phyloP scores from a whole-genome alignment of 1,284 basidiomycete genomes.

The Apiotrichum sp. region DNA sequence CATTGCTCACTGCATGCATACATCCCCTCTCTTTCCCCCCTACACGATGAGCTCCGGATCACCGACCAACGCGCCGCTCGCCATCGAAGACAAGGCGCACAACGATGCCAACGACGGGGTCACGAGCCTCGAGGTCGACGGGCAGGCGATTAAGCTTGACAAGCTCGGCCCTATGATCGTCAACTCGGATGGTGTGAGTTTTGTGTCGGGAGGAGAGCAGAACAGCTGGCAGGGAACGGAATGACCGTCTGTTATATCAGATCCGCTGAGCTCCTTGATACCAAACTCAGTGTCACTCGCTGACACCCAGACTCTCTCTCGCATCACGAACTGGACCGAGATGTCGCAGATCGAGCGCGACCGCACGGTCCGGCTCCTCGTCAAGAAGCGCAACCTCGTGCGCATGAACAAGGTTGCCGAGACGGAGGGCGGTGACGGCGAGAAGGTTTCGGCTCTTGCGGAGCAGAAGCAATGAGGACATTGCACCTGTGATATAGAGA shows the following conservation, averaged over 20 bases:
- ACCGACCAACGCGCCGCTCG: conserved; percentile 7
- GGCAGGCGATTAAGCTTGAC: conserved; percentile 42
- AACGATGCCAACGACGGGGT: conserved; percentile 16
- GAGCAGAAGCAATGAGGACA: not conserved
- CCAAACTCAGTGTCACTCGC: not conserved
- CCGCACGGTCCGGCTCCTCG: conserved; percentile 42
- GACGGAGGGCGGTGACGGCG: conserved; percentile 3
- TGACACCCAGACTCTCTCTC: conserved; percentile 39
- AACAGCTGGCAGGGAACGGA: not conserved
- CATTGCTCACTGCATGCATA: not conserved
- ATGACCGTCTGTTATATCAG: not conserved
- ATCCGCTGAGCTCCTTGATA: not conserved
- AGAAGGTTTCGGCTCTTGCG: conserved; percentile 16
- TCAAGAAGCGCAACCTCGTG: conserved; percentile 46
- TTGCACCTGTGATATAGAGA: too few species aligned
- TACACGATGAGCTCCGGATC: not conserved
- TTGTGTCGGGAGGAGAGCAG: not conserved
- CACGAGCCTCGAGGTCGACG: conserved; percentile 33
- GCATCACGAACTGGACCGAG: conserved; percentile 46
- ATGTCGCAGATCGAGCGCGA: conserved; percentile 42
- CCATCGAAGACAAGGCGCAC: conserved; percentile 8
- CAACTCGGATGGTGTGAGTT: conserved; percentile 46
- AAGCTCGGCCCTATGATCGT: conserved; percentile 45
- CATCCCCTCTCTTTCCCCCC: not conserved
- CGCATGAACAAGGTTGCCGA: conserved; percentile 32